Evolutionary conservation across 805 yeast genomes (phyloP), one percentile per base, ranked within the genome.

Genomic region (Groenewaldozyma salmanticensis): DNA sequence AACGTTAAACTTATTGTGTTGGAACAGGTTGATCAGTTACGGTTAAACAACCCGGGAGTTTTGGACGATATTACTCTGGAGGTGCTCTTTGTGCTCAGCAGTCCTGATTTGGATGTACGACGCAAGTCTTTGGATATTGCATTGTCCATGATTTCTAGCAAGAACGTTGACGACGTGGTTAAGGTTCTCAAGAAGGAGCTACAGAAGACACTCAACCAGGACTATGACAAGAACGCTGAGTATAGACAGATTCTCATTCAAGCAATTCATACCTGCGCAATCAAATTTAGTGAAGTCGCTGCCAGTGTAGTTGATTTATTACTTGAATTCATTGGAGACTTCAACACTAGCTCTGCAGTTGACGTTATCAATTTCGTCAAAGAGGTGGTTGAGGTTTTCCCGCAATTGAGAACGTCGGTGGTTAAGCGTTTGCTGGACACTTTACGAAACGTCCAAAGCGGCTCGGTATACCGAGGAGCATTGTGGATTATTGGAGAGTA

Each of bases 401-500:
- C 96, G 27, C 77, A 77, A 42, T 70, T 85, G 51, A 77, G 95
- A 57, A 62, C 69, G 17, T 61, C 74, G 16, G 80, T 87, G 37
- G 61, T 92, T 42, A 59, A 61, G 35, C 77, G 81, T 51, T 73
- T 92, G 46, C 62, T 86, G 34, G 52, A 53, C 5, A 67, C 85
- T 11, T 68, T 92, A 56, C 75, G 75, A 21, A 67, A 68, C 19
- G 79, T 85, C 38, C 83, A 78, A 58, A 79, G 92, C 45, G 94
- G 95, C 9, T 87, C 87, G 54, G 95, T 92, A 7, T 82, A 78
- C 66, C 79, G 97, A 50, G 94, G 95, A 22, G 86, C 94, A 0
- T 68, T 94, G 45, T 92, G 99, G 99, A 79, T 92, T 38, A 65
- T 92, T 53, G 98, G 99, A 62, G 98, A 94, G 64, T 92, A 87